Conservation (phyloP, 1,139 yeast species). For the Sugiyamaella grinbergsii region DNA sequence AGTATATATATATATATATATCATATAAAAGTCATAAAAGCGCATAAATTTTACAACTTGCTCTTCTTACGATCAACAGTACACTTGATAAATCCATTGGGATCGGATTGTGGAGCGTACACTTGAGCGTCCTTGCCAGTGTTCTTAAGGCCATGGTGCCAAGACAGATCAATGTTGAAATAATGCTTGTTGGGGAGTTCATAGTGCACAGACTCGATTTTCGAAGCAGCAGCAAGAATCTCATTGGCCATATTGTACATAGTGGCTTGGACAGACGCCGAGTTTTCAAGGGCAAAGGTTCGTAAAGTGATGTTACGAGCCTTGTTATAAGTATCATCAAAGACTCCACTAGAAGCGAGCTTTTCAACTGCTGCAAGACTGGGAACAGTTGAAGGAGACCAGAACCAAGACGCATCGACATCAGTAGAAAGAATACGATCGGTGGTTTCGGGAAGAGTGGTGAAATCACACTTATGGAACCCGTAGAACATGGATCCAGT, state of each 20-base stretch:
- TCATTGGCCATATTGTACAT: constrained; percentile 88
- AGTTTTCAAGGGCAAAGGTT: constrained; percentile 78
- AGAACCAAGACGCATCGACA: constrained; percentile 74
- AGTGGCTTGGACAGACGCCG: constrained; percentile 92
- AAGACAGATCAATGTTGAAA: constrained; percentile 72
- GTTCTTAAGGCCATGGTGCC: constrained; percentile 78
- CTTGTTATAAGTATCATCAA: constrained; percentile 59
- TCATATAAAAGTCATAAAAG: too few relatives aligned
- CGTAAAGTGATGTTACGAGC: constrained; percentile 74
- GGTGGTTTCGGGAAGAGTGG: constrained; percentile 76
- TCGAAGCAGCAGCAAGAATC: constrained; percentile 60
- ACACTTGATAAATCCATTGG: constrained; percentile 86
- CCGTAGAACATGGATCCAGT: constrained; percentile 96
- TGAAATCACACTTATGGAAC: constrained; percentile 80
- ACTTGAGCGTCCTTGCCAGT: constrained; percentile 64
- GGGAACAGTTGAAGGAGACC: constrained; percentile 54
- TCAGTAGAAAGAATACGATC: constrained; percentile 90
- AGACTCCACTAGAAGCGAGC: constrained; percentile 61
- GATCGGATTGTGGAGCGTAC: constrained; percentile 88
- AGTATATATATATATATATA: constrained; percentile 2
- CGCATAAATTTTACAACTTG: constrained; percentile 34
- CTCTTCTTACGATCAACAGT: constrained; percentile 55
- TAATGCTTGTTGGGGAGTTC: constrained; percentile 89
- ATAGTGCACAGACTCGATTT: constrained; percentile 66
- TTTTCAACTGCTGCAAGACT: constrained; percentile 48